Base-by-base conservation (phyloP, 2,329 filamentous ascomycete genomes). In the Fonsecaea monophora region DNA sequence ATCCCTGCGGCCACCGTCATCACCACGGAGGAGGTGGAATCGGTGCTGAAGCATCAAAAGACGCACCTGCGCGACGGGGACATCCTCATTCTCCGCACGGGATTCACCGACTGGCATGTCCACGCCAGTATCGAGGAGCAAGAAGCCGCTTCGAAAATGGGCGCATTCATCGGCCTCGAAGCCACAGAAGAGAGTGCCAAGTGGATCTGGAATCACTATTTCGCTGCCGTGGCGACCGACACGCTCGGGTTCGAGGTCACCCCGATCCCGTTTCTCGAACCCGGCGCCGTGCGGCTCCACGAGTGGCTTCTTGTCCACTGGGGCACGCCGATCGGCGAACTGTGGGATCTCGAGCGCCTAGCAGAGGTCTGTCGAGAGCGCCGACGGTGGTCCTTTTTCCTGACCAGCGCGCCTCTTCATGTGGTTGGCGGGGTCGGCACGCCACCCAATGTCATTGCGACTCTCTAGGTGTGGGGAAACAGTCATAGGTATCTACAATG, bases 381-480 rank as follows among this genome's bases (percentile, higher is more conserved):
- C 69, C 3, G 73, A n/a, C 34, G 79, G 25, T 80, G 75, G 75
- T 74, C 71, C 0, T 85, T 85, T 64, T 84, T 85, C 64, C 73
- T 85, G 13, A 78, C 78, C 0, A 82, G 80, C 9, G 38, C 30
- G 18, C 70, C 68, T 7, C 54, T 72, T n/a, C 38, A 71, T 55
- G 21, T 72, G 7, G 66, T 59, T 42, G 65, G 67, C 35, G 70
- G 69, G 9, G 67, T 72, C 18, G 69, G 62, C 12, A 68, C 62
- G 35, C 70, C 69, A 1, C 55, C 69, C 12, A 72, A 72, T 54
- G 67, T 60, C 13, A 62, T 57, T 8, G 70, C 69, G 34, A 67
- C 71, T 37, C 67, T 70, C 4, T 72, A 62, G 59, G 35, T 13
- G 9, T 7, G 38, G 56, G 25, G 25, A 25, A 25, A 25, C 25